A percentile compares a stretch with the other conserved stretches of the same genome.
Evolutionary conservation across 129 eudicot genomes (phyloP).

Genomic region (Pulicaria dysenterica): DNA sequence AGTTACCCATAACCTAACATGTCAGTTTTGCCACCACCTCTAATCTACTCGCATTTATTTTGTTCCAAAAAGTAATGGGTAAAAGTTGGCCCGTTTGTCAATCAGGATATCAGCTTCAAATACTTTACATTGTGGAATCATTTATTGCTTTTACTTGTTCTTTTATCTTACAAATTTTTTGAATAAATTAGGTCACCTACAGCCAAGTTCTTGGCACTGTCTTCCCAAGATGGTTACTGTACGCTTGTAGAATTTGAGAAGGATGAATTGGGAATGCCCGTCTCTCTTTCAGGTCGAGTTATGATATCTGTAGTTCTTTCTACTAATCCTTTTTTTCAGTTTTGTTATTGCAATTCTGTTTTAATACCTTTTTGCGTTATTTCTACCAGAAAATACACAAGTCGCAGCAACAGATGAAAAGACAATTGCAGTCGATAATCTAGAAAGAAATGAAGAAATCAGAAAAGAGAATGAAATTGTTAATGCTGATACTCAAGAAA

Average conservation of each 20-base stretch:
- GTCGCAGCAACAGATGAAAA: conserved; percentile 26
- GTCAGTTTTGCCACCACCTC: not conserved
- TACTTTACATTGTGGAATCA: conserved; percentile 4
- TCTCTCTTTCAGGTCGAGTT: conserved; percentile 61
- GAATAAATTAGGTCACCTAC: conserved; percentile 64
- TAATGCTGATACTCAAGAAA: conserved; percentile 27
- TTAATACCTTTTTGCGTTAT: not conserved
- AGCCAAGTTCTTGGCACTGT: conserved; percentile 71
- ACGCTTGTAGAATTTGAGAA: conserved; percentile 81
- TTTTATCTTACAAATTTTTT: not conserved
- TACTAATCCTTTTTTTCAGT: not conserved
- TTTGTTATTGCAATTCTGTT: not conserved
- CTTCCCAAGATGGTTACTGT: conserved; percentile 97
- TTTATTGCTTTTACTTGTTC: not conserved
- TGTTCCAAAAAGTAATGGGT: conserved; percentile 1
- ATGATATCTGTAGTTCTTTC: not conserved
- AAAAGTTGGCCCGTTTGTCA: no score
- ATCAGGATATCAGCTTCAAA: not conserved
- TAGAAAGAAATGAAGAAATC: conserved; percentile 27
- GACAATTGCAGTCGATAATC: conserved; percentile 23
- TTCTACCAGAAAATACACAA: conserved; percentile 38
- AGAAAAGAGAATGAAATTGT: conserved; percentile 17
- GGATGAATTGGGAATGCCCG: conserved; percentile 74
- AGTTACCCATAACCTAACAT: not conserved
- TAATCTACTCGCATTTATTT: not conserved